These are phyloP conservation scores for Tolypocladium ophioglossoides DNA, from an alignment of 2,329 filamentous ascomycete genomes.

Conservation along the genomic window DNA sequence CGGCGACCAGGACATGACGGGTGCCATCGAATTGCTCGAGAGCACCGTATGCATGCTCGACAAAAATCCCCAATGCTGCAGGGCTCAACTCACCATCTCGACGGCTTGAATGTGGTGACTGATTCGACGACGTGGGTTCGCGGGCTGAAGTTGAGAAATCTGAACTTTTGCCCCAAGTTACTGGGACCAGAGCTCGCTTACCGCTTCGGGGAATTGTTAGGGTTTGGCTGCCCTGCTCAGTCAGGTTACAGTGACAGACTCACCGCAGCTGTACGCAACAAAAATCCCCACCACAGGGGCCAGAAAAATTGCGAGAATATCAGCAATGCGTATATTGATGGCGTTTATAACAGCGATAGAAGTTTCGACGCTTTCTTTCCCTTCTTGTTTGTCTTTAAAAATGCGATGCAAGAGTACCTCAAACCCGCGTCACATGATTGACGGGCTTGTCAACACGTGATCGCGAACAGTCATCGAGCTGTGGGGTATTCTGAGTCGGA, in stretches of 20 bases:
- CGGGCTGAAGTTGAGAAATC: conserved; percentile 35
- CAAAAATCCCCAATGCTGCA: conserved; percentile 1
- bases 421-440: not conserved
- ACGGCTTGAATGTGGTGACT: conserved; percentile 41
- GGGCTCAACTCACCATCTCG: conserved; percentile 43
- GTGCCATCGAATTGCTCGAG: not conserved
- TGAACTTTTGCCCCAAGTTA: conserved; percentile 34
- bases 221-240: conserved; percentile 27
- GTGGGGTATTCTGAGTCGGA: conserved; percentile 1
- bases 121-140: conserved; percentile 41
- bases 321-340: not conserved
- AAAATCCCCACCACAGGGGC: not conserved
- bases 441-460: too few relatives aligned
- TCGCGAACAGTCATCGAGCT: not conserved
- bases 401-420: not conserved
- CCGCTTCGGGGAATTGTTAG: conserved; percentile 27
- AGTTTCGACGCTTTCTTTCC: not conserved
- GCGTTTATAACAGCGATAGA: not conserved
- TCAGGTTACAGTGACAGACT: not conserved
- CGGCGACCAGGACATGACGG: not conserved
- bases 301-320: too few relatives aligned
- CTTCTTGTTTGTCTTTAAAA: not conserved
- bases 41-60: conserved; percentile 1
- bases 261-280: not conserved
- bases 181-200: conserved; percentile 34